Base-by-base conservation (phyloP, 805 yeast genomes). In the Ogataea thermomethanolica region DNA sequence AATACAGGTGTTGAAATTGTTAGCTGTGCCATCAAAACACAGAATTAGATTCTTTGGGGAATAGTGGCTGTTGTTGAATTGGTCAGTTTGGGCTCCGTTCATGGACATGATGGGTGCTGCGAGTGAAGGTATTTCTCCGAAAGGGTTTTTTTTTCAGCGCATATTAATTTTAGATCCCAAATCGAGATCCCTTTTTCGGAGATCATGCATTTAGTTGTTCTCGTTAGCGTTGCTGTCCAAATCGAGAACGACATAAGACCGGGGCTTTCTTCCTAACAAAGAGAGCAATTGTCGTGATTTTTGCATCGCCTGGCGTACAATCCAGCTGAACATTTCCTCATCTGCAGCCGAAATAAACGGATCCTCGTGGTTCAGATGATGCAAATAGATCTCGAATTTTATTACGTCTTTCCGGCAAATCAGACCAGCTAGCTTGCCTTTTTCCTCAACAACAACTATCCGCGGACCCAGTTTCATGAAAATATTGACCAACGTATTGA, bases 341-440 rank as follows among this genome's bases (percentile, higher is more conserved):
- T 59, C 65, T 6, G 31, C 8, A 4, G 46, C 44, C 29, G 40
- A 48, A 8, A 58, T 33, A 39, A 59, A 59, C 3, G 51, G 35
- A 35, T 57, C 51, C 2, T 59, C 63, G 30, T 56, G 53, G 7
- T 50, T 32, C 27, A 48, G 34, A 26, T 50, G 55, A 35, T 66
- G 65, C 28, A 61, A 37, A 38, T 62, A 61, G 8, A 58, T 46
- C 48, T 81, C 84, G 52, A 75, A 87, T 45, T 81, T 70, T 37
- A 90, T 61, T 12, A 91, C 68, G 55, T 90, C 98, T 54, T 93
- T 93, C 42, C 90, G 72, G 0, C 96, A 87, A 1, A 95, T 65
- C n/a, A 87, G 55, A 0, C 99, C 99, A 11, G 70, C 71, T 12
- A 87, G 55, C 2, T 56, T 46, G 1, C 90, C 93, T 23, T 71